These are phyloP conservation scores for Trifolium subterraneum DNA, from an alignment of 306 rosid genomes.

Conservation along the genomic window DNA sequence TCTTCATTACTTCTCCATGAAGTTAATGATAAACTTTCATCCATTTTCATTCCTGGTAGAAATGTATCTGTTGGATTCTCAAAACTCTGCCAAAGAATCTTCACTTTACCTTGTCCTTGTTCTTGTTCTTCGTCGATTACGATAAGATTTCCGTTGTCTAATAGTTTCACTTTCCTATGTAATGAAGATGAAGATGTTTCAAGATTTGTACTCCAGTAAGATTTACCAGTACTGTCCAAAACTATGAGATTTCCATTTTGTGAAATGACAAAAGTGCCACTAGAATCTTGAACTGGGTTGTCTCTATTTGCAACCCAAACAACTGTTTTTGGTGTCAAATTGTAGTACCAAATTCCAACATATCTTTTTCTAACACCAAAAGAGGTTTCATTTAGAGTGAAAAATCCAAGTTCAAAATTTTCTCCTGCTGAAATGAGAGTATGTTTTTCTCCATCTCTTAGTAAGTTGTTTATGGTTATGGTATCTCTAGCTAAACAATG, in stretches of 20 bases:
- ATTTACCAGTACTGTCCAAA: slow-evolving; percentile 48
- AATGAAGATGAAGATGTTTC: slow-evolving; percentile 48
- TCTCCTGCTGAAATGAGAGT: slow-evolving; percentile 69
- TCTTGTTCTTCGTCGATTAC: slow-evolving; percentile 48
- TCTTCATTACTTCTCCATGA: slow-evolving; percentile 72
- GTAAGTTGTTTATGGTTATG: slow-evolving; percentile 42
- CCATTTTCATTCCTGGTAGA: slow-evolving; percentile 85
- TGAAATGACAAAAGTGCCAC: slow-evolving; percentile 58
- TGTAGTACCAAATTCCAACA: slow-evolving; percentile 77
- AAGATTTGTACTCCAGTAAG: slow-evolving; percentile 62
- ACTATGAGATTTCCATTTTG: slow-evolving; percentile 74
- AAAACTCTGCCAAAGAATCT: slow-evolving; percentile 73
- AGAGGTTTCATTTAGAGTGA: slow-evolving; percentile 68
- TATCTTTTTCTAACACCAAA: slow-evolving; percentile 53
- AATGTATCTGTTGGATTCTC: slow-evolving; percentile 76
- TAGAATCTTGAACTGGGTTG: slow-evolving; percentile 54
- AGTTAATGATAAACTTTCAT: slow-evolving; percentile 53
- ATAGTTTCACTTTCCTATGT: slow-evolving; percentile 47
- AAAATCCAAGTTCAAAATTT: slow-evolving; percentile 70
- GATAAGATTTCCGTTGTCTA: slow-evolving; percentile 74
- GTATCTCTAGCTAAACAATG: slow-evolving; percentile 59
- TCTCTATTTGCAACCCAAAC: slow-evolving; percentile 43
- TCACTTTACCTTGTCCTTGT: slow-evolving; percentile 9
- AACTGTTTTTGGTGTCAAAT: slow-evolving; percentile 47
- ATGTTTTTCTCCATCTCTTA: slow-evolving; percentile 47